Conservation (phyloP, 2,329 filamentous ascomycete genomes). For the Alternaria atra region DNA sequence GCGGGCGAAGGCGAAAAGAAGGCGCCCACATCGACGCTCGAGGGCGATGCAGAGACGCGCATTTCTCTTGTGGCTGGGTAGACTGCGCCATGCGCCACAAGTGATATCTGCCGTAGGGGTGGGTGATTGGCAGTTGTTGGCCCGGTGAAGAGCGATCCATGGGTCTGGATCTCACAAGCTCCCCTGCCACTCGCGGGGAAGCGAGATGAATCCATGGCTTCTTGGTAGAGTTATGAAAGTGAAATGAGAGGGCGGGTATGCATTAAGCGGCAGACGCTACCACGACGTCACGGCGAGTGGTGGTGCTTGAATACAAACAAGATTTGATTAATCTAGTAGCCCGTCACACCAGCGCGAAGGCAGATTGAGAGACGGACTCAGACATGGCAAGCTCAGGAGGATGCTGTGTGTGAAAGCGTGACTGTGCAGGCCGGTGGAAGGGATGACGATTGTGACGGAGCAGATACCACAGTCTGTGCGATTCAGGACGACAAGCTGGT, state of each 20-base stretch:
- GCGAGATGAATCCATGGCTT: slow-evolving; percentile 11
- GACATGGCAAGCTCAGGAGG: not conserved
- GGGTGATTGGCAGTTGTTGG: slow-evolving; percentile 8
- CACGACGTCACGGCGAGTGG: slow-evolving; percentile 25
- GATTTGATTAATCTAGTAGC: slow-evolving; percentile 26
- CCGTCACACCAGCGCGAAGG: slow-evolving; percentile 13
- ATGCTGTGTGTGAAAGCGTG: slow-evolving; percentile 15
- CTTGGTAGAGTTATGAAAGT: slow-evolving; percentile 4
- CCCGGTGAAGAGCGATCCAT: not conserved
- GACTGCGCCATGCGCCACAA: slow-evolving; percentile 32
- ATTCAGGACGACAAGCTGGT: not conserved
- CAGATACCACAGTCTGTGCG: not conserved
- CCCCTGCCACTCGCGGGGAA: slow-evolving; percentile 18
- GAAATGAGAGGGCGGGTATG: slow-evolving; percentile 23
- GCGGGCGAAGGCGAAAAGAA: slow-evolving; percentile 21
- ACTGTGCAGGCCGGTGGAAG: not conserved
- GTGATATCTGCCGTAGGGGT: not conserved
- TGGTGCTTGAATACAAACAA: slow-evolving; percentile 29
- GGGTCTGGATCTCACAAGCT: slow-evolving; percentile 9
- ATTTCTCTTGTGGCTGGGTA: slow-evolving; percentile 44
- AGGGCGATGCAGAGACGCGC: slow-evolving; percentile 32
- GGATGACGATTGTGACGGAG: not conserved
- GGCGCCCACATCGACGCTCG: slow-evolving; percentile 11
- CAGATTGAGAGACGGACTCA: not conserved
- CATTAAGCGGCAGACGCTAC: slow-evolving; percentile 14